These are phyloP conservation scores for Fusarium papillatum DNA, from an alignment of 2,329 filamentous ascomycete species.

Conservation along the genomic window DNA sequence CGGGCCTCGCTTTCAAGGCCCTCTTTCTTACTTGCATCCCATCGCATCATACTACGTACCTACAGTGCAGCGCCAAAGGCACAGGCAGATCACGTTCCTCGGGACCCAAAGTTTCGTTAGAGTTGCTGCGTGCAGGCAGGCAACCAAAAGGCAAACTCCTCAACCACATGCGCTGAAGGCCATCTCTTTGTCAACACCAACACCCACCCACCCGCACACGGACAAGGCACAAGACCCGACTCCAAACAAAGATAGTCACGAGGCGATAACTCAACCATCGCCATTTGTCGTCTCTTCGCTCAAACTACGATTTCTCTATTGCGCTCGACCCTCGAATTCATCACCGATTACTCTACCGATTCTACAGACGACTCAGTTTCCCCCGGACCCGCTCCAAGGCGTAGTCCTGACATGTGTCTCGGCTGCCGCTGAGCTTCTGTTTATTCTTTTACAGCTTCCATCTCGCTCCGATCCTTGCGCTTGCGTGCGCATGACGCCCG, in stretches of 20 bases:
- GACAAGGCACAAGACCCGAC: constrained; percentile 33
- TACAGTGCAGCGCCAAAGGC: neutral
- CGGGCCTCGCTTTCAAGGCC: constrained; percentile 33
- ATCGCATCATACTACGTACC: neutral
- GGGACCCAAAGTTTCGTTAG: constrained; percentile 12
- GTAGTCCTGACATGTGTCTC: constrained; percentile 44
- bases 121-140: constrained; percentile 30
- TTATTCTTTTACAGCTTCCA: constrained; percentile 21
- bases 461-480: constrained; percentile 9
- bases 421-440: constrained; percentile 39
- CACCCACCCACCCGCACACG: neutral
- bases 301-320: neutral
- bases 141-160: constrained; percentile 10
- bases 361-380: constrained; percentile 7
- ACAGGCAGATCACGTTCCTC: neutral
- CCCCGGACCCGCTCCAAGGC: constrained; percentile 34
- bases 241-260: constrained; percentile 27
- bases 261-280: constrained; percentile 19
- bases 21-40: constrained; percentile 2
- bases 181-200: neutral
- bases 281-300: neutral
- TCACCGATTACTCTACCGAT: constrained; percentile 18
- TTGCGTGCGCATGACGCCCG: constrained; percentile 7
- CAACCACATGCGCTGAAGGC: constrained; percentile 10
- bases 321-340: constrained; percentile 9